Evolutionary conservation across 2,329 filamentous ascomycete genomes (phyloP), one percentile per base, ranked within the genome.

Genomic region (Corinectria fuckeliana): DNA sequence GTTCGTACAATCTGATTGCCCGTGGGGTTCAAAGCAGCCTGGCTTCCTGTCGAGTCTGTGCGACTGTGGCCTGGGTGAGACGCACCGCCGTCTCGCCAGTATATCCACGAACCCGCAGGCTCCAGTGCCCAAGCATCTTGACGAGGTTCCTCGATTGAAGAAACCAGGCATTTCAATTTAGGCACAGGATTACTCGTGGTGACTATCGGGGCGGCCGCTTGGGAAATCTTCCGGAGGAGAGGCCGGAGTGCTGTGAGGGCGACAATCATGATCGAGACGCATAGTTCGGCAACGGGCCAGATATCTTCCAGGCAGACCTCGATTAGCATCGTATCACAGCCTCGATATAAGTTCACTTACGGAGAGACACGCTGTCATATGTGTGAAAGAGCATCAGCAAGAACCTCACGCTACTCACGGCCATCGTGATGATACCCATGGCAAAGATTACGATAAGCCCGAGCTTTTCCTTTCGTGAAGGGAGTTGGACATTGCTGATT

Each of bases 321-420:
- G 18, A 25, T 42, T 25, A 36, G 32, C n/a, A 9, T 5, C 10
- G 3, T 9, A 18, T 36, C n/a, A 14, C n/a, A 16, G 5, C 1
- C 14, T 18, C 2, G 11, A 36, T 36, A 18, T 9, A 8, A 18
- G 14, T 13, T 13, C 1, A 30, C 63, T 52, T 21, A 66, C 62
- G 62, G 14, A 56, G 56, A 10, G 59, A 58, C 11, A 60, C 39
- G 8, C 30, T 21, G n/a, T 63, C 18, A 42, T 42, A 23, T 42
- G 4, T 11, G 51, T 16, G 14, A 45, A 34, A 25, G 34, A 23
- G 32, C 62, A 61, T 58, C 3, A 64, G 65, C 6, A 52, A 49
- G 20, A 70, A 69, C 5, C 68, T 56, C 3, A 57, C 62, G 4
- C 69, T 42, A 21, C 64, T 69, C 14, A 65, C 55, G 1, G 60